Base-by-base conservation (phyloP, 768 basidiomycete species). In the Phallus indusiatus region DNA sequence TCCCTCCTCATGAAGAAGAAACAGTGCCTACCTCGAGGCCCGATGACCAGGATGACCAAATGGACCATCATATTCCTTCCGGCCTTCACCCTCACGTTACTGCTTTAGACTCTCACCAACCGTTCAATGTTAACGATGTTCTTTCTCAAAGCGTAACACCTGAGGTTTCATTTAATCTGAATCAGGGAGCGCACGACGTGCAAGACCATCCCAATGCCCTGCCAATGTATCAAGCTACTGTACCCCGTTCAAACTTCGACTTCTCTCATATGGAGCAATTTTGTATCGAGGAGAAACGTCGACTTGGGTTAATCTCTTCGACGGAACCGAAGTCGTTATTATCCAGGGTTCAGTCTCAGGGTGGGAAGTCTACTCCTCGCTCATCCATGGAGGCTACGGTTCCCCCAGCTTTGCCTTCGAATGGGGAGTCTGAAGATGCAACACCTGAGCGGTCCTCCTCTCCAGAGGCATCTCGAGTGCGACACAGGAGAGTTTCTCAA, bases 401-500 rank as follows among this genome's bases (percentile, higher is more conserved):
- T 53, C 60, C n/a, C 55, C n/a, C n/a, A n/a, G 63, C 17, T 70
- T 67, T 24, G 6, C 60, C 28, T 11, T 66, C 35, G 60, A 42
- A 62, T 64, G 57, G 47, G 22, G 61, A 2, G 61, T 66, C 48
- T 61, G 64, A 66, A 49, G 66, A 62, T 21, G 61, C 60, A 37
- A 69, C 68, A 11, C 67, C 67, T 50, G 63, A 66, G 21, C n/a
- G 55, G 64, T 20, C 61, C 56, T 59, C 71, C 2, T 56, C 55
- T 24, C 22, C 55, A 12, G 56, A 58, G 18, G 36, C 51, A 66
- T 64, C 71, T 21, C 71, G 80, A 1, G 67, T 82, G 2, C 85
- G 91, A 47, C 86, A 90, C 61, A 86, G 95, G 51, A 95, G 94
- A 66, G 77, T 95, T 58, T 93, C 89, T 64, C 86, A 92, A 68